Percentiles rank a stretch among this genome's conserved stretches.
These are phyloP conservation scores for Ailanthus altissimus DNA, from an alignment of 345 rosid genomes.

Conservation along the genomic window DNA sequence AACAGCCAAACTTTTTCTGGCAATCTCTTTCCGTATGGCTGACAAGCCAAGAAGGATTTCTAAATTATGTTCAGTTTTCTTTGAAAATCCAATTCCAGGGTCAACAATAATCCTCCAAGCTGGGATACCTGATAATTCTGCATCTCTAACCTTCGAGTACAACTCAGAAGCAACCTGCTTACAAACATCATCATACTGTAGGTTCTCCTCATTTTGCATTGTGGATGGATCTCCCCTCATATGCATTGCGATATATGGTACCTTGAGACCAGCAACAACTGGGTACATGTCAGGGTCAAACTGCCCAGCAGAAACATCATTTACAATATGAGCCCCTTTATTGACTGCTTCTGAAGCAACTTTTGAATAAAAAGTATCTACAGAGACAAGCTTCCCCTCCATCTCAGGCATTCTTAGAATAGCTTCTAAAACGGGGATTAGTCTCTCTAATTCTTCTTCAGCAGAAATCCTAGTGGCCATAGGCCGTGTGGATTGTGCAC, in stretches of 20 bases:
- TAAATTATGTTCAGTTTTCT: constrained; percentile 56
- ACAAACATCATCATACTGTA: constrained; percentile 68
- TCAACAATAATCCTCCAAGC: constrained; percentile 89
- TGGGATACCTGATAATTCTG: constrained; percentile 76
- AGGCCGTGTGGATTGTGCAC: constrained; percentile 93
- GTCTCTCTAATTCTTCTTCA: constrained; percentile 72
- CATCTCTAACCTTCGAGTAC: constrained; percentile 55
- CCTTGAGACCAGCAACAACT: constrained; percentile 62
- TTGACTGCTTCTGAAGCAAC: constrained; percentile 83
- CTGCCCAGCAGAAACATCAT: constrained; percentile 83
- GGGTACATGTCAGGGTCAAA: constrained; percentile 70
- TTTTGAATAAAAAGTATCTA: constrained; percentile 84
- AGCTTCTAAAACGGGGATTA: constrained; percentile 79
- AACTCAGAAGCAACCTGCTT: no score
- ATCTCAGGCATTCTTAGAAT: constrained; percentile 77
- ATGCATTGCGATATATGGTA: constrained; percentile 87
- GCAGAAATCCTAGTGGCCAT: constrained; percentile 68
- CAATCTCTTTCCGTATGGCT: no score
- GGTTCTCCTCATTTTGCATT: constrained; percentile 75
- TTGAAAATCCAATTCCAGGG: constrained; percentile 94
- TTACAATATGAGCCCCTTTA: constrained; percentile 79
- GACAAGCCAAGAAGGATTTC: constrained; percentile 67
- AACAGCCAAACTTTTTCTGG: no score
- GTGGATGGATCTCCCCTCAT: constrained; percentile 93
- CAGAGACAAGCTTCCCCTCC: constrained; percentile 72